Conservation (phyloP, 352 stramenopile genomes). For the Phytophthora hybrid region DNA sequence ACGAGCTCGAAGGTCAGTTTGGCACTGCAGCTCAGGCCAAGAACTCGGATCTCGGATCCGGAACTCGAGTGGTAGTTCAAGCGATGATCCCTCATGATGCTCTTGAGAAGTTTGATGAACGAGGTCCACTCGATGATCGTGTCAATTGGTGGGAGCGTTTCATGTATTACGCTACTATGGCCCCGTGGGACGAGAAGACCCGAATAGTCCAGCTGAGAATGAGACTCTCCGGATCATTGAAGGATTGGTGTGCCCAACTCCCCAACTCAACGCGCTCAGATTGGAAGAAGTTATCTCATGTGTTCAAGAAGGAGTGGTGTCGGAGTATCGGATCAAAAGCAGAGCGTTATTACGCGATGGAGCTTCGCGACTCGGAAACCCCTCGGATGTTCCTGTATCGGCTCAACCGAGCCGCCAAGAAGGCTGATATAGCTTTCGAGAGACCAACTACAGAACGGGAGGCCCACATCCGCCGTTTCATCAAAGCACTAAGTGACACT, state of each 20-base stretch:
- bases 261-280: not conserved
- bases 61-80: no score
- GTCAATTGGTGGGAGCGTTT: constrained; percentile 11
- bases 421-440: not conserved
- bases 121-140: not conserved
- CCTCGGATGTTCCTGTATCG: not conserved
- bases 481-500: not conserved
- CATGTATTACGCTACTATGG: constrained; percentile 7
- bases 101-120: not conserved
- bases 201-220: not conserved
- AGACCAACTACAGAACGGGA: not conserved
- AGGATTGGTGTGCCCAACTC: not conserved
- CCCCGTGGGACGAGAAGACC: constrained; percentile 2
- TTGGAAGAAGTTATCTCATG: not conserved
- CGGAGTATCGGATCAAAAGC: not conserved
- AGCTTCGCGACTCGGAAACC: not conserved
- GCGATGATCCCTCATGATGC: no score
- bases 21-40: no score
- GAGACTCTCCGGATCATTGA: not conserved
- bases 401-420: not conserved
- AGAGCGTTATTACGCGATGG: not conserved
- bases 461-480: not conserved
- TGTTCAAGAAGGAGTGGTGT: not conserved
- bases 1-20: no score
- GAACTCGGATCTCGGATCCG: no score